Conservation (phyloP, 2,329 filamentous ascomycete genomes). For the Catunica adiposa region DNA sequence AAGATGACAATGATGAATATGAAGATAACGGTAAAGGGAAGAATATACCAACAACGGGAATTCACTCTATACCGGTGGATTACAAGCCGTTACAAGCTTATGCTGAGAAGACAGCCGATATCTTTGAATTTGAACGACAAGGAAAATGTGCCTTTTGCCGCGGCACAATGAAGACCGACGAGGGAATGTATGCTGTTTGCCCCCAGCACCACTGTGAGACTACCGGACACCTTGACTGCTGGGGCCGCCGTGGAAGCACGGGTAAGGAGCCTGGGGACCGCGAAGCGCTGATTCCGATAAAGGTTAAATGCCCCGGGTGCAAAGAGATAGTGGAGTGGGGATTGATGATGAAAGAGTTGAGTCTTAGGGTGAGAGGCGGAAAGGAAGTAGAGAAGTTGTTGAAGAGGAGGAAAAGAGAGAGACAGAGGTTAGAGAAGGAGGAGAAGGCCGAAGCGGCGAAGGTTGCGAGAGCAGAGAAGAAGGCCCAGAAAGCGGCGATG, state of each 20-base stretch:
- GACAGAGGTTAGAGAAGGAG: conserved; percentile 12
- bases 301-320: conserved; percentile 59
- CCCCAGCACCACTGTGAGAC: conserved; percentile 36
- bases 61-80: conserved; percentile 38
- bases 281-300: conserved; percentile 44
- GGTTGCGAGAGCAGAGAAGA: neutral
- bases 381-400: conserved; percentile 56
- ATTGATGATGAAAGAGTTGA: conserved; percentile 69
- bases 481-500: neutral
- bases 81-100: conserved; percentile 37
- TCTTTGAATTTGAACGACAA: conserved; percentile 39
- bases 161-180: conserved; percentile 27
- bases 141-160: conserved; percentile 38
- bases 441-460: neutral
- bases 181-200: conserved; percentile 41
- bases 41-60: conserved; percentile 25
- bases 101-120: conserved; percentile 36
- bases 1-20: neutral
- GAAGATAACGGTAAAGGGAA: neutral
- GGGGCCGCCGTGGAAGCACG: conserved; percentile 35
- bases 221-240: conserved; percentile 44
- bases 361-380: conserved; percentile 50
- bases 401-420: conserved; percentile 29
- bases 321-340: conserved; percentile 47
- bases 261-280: conserved; percentile 18